Conservation (phyloP, 768 basidiomycete genomes). For the Boletus rubropictus region DNA sequence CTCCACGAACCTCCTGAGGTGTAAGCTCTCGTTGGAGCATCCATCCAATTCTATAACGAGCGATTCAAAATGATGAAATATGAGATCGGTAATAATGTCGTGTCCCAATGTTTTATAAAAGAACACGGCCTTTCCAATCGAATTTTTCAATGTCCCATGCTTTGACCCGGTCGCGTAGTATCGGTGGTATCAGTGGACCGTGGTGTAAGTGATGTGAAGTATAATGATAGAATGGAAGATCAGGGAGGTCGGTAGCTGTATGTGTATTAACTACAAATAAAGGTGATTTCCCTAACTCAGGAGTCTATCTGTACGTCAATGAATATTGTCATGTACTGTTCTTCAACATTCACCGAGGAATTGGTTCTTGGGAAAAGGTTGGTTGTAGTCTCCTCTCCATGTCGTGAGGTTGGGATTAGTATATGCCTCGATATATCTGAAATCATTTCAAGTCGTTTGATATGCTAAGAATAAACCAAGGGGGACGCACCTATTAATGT, state of each 20-base stretch:
- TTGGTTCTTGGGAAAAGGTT: constrained; percentile 47
- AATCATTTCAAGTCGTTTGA: background rate
- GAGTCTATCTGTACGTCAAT: background rate
- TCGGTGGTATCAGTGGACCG: background rate
- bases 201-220: background rate
- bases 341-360: constrained; percentile 39
- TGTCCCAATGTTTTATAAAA: background rate
- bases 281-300: background rate
- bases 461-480: background rate
- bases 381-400: constrained; percentile 40
- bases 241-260: background rate
- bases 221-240: background rate
- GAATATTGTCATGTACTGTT: background rate
- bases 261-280: background rate
- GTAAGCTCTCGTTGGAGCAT: background rate
- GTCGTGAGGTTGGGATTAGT: constrained; percentile 49
- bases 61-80: background rate
- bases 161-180: background rate
- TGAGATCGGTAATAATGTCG: background rate
- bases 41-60: background rate
- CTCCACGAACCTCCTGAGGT: background rate
- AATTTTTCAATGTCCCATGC: background rate
- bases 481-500: constrained; percentile 53
- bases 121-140: background rate
- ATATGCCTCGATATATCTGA: constrained; percentile 63